These are phyloP conservation scores for Schwanniomyces polymorphus DNA, from an alignment of 805 yeast species.

Conservation along the genomic window DNA sequence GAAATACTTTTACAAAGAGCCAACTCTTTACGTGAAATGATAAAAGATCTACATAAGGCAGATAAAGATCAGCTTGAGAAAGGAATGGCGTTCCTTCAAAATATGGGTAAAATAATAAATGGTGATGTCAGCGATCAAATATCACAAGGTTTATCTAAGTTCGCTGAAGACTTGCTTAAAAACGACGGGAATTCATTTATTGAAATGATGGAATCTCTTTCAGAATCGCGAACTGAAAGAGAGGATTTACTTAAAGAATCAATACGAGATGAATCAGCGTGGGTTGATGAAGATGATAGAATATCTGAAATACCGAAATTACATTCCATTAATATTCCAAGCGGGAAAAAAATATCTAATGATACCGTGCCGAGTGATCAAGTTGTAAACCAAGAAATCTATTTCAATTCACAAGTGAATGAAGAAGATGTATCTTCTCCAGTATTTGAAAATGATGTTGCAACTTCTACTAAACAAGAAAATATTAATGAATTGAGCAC, in stretches of 20 bases:
- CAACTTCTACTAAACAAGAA: too few species aligned
- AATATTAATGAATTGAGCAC: too few species aligned
- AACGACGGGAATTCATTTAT: slow-evolving; percentile 78
- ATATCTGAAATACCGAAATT: neutral
- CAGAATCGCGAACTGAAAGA: slow-evolving; percentile 45
- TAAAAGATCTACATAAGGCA: slow-evolving; percentile 23
- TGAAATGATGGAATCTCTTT: slow-evolving; percentile 76
- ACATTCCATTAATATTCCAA: neutral
- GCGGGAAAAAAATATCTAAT: neutral
- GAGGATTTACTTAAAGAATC: slow-evolving; percentile 22
- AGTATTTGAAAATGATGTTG: neutral
- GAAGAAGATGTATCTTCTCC: neutral
- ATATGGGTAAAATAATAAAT: slow-evolving; percentile 20
- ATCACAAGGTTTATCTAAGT: slow-evolving; percentile 25
- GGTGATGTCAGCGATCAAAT: slow-evolving; percentile 15
- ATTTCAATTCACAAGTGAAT: neutral
- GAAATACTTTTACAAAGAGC: slow-evolving; percentile 24
- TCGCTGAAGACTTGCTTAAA: slow-evolving; percentile 78
- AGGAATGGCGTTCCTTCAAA: slow-evolving; percentile 21
- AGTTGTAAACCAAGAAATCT: neutral
- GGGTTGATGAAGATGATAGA: slow-evolving; percentile 21
- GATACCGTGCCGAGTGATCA: neutral
- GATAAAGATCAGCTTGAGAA: slow-evolving; percentile 25
- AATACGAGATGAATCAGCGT: slow-evolving; percentile 6
- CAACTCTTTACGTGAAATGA: slow-evolving; percentile 22